phyloP scores from a whole-genome alignment of 495 filamentous ascomycete species.

The Penicillium lividum region DNA sequence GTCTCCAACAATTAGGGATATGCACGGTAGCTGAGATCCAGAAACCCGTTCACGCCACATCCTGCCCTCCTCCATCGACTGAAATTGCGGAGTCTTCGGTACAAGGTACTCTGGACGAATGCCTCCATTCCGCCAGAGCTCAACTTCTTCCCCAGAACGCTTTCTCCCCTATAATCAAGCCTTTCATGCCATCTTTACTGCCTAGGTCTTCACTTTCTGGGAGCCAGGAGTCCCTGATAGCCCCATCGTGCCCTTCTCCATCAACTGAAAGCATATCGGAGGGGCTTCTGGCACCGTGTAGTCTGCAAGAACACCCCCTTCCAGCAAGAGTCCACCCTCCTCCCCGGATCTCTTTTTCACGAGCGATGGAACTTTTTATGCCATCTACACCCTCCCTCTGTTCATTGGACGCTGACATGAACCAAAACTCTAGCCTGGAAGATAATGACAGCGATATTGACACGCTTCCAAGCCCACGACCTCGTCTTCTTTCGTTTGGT shows the following conservation, averaged over 20 bases:
- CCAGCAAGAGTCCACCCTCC: too few relatives aligned
- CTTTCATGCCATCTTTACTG: not conserved
- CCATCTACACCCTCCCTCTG: not conserved
- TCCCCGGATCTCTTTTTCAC: not conserved
- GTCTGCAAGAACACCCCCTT: too few relatives aligned
- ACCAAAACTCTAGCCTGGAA: not conserved
- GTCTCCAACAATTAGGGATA: not conserved
- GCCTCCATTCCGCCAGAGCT: not conserved
- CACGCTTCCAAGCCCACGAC: not conserved
- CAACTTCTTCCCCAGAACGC: not conserved
- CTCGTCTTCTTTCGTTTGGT: not conserved
- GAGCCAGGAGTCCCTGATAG: too few relatives aligned
- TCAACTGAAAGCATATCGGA: too few relatives aligned
- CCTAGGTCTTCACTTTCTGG: too few relatives aligned
- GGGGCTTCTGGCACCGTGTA: too few relatives aligned
- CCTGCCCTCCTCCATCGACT: not conserved
- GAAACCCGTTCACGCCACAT: not conserved
- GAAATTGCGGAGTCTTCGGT: not conserved
- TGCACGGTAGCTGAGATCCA: not conserved
- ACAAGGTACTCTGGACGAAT: not conserved
- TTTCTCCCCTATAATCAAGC: not conserved
- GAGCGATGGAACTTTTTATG: not conserved
- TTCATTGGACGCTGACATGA: not conserved
- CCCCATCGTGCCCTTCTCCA: not conserved
- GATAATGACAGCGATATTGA: not conserved